Percentiles rank a stretch among this genome's conserved stretches.
Evolutionary conservation across 1,139 yeast species (phyloP).

Genomic region (Kazachstania sp.): DNA sequence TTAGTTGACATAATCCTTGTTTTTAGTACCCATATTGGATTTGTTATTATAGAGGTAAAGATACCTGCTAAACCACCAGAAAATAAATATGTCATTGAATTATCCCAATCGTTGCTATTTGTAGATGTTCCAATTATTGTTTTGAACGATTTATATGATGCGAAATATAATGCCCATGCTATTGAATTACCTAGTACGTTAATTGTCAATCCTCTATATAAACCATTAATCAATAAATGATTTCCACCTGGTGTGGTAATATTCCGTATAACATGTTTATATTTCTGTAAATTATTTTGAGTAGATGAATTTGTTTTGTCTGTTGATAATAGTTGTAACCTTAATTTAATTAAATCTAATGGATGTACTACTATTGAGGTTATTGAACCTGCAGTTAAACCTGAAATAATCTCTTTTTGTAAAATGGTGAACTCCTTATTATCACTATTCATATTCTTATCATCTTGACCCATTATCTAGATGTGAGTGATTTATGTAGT

Average conservation of each 20-base stretch:
- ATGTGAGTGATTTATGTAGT: not conserved
- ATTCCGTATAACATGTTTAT: slow-evolving; percentile 11
- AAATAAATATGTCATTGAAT: slow-evolving; percentile 33
- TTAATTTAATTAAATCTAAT: slow-evolving; percentile 70
- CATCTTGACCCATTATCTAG: not conserved
- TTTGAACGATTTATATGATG: slow-evolving; percentile 57
- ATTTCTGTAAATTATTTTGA: slow-evolving; percentile 6
- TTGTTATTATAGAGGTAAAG: slow-evolving; percentile 66
- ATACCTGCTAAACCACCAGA: slow-evolving; percentile 66
- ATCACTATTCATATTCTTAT: not conserved
- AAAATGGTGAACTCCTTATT: slow-evolving; percentile 19
- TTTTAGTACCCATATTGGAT: slow-evolving; percentile 95
- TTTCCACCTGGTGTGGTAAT: not conserved
- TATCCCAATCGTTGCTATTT: not conserved
- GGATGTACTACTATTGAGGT: slow-evolving; percentile 86
- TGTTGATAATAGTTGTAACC: slow-evolving; percentile 48
- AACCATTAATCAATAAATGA: slow-evolving; percentile 15
- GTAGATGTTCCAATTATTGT: slow-evolving; percentile 11
- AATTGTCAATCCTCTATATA: slow-evolving; percentile 73
- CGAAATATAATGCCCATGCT: slow-evolving; percentile 86
- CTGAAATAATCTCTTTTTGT: slow-evolving; percentile 56
- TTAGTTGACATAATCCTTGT: slow-evolving; percentile 72
- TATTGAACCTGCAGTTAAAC: slow-evolving; percentile 71
- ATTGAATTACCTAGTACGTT: slow-evolving; percentile 74
- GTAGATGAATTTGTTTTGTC: not conserved